A percentile compares a stretch with the other conserved stretches of the same genome.
These are phyloP conservation scores for Thalassiosira hispida DNA, from an alignment of 352 stramenopile species.

Conservation along the genomic window DNA sequence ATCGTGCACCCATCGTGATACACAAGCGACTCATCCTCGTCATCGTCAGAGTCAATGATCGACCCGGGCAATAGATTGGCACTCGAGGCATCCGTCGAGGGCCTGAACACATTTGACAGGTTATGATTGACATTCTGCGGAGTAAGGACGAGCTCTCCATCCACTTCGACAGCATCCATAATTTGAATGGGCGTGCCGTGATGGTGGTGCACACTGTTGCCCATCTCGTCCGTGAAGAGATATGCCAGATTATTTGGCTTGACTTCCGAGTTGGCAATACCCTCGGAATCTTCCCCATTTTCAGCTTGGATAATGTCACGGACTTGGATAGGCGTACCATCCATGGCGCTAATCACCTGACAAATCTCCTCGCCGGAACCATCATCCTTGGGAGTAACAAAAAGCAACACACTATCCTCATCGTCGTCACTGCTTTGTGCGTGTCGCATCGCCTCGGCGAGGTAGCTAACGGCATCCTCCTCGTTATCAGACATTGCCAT, in stretches of 20 bases:
- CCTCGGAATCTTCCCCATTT: not conserved
- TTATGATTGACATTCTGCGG: constrained; percentile 28
- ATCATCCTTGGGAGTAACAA: constrained; percentile 39
- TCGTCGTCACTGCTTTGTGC: constrained; percentile 16
- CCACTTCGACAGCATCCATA: constrained; percentile 44
- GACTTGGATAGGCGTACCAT: constrained; percentile 27
- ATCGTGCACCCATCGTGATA: constrained; percentile 52
- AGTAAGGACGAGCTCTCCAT: constrained; percentile 34
- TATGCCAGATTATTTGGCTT: constrained; percentile 44
- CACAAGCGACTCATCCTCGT: constrained; percentile 37
- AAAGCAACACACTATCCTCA: constrained; percentile 37
- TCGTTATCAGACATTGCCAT: constrained; percentile 2
- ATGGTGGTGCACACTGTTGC: constrained; percentile 10
- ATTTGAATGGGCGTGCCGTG: constrained; percentile 19
- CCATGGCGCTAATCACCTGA: constrained; percentile 25
- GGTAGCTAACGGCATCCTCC: constrained; percentile 48
- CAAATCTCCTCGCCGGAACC: constrained; percentile 19
- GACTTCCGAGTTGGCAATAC: constrained; percentile 23
- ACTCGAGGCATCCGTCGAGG: constrained; percentile 15
- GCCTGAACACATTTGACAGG: constrained; percentile 33
- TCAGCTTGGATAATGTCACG: constrained; percentile 18
- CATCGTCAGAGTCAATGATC: constrained; percentile 43
- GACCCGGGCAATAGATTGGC: constrained; percentile 41
- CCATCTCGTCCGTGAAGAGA: constrained; percentile 37
- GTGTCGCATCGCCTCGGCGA: constrained; percentile 44